Evolutionary conservation across 1,139 yeast species (phyloP).

Genomic region (Debaryomyces nepalensis): DNA sequence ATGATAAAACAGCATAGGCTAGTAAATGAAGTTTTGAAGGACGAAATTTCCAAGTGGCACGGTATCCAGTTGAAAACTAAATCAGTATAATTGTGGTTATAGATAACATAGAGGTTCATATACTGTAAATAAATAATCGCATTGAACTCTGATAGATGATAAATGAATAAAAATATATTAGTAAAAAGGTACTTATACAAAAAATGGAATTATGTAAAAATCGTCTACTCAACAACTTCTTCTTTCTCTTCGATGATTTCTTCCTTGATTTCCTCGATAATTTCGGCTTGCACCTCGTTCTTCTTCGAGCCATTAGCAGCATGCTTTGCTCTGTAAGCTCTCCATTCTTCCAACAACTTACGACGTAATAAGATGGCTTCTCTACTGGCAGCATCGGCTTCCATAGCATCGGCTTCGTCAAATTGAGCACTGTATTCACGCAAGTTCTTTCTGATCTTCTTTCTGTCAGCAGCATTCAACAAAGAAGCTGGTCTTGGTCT

Average conservation of each 20-base stretch:
- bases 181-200: slow-evolving; percentile 9
- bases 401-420: slow-evolving; percentile 96
- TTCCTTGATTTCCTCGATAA: slow-evolving; percentile 68
- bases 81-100: slow-evolving; percentile 30
- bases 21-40: slow-evolving; percentile 80
- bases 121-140: slow-evolving; percentile 3
- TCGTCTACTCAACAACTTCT: slow-evolving; percentile 65
- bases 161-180: slow-evolving; percentile 9
- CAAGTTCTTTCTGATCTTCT: slow-evolving; percentile 89
- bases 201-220: slow-evolving; percentile 6
- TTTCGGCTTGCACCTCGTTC: slow-evolving; percentile 62
- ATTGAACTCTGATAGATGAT: neutral
- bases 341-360: slow-evolving; percentile 85
- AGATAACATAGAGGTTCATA: neutral
- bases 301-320: slow-evolving; percentile 53
- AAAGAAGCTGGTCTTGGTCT: slow-evolving; percentile 93
- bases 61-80: slow-evolving; percentile 86
- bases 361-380: slow-evolving; percentile 88
- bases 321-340: slow-evolving; percentile 68
- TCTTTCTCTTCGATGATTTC: slow-evolving; percentile 78
- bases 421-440: slow-evolving; percentile 90
- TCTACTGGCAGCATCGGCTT: slow-evolving; percentile 90
- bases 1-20: slow-evolving; percentile 91
- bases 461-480: slow-evolving; percentile 76
- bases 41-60: slow-evolving; percentile 92